Conservation (phyloP, 192 early-diverging fungal genomes). For the Geranomyces variabilis region DNA sequence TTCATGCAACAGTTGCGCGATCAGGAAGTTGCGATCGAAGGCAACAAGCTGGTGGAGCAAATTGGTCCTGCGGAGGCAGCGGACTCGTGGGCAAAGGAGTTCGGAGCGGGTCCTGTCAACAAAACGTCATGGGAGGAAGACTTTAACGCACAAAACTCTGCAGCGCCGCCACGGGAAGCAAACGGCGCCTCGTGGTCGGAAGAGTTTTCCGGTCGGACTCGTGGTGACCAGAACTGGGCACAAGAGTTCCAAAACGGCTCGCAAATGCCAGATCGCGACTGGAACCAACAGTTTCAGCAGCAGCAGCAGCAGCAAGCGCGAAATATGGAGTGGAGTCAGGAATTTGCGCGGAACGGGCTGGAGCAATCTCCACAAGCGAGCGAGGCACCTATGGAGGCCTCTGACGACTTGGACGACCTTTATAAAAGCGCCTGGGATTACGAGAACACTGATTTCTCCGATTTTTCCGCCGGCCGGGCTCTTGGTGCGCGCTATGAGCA, state of each 20-base stretch:
- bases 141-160: constrained; percentile 55
- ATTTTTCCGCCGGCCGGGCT: constrained; percentile 3
- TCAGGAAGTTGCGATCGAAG: constrained; percentile 83
- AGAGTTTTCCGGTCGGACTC: constrained; percentile 33
- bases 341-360: constrained; percentile 2
- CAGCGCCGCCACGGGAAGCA: constrained; percentile 35
- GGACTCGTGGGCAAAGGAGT: constrained; percentile 46
- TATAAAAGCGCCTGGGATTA: constrained; percentile 30
- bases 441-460: constrained; percentile 8
- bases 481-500: constrained; percentile 16
- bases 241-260: constrained; percentile 30
- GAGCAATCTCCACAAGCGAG: not conserved
- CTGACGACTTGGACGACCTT: constrained; percentile 16
- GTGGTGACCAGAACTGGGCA: constrained; percentile 27
- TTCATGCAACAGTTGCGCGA: constrained; percentile 94
- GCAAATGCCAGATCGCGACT: constrained; percentile 23
- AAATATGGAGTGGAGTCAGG: not conserved
- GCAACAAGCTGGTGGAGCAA: constrained; percentile 82
- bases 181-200: constrained; percentile 41
- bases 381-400: not conserved
- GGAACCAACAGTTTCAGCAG: constrained; percentile 9
- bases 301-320: not conserved
- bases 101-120: constrained; percentile 22
- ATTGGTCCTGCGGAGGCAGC: constrained; percentile 44
- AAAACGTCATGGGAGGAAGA: constrained; percentile 65